Percentiles rank a stretch among this genome's conserved stretches.
phyloP scores from a whole-genome alignment of 2,329 filamentous ascomycete species.

The Mycogone perniciosa region DNA sequence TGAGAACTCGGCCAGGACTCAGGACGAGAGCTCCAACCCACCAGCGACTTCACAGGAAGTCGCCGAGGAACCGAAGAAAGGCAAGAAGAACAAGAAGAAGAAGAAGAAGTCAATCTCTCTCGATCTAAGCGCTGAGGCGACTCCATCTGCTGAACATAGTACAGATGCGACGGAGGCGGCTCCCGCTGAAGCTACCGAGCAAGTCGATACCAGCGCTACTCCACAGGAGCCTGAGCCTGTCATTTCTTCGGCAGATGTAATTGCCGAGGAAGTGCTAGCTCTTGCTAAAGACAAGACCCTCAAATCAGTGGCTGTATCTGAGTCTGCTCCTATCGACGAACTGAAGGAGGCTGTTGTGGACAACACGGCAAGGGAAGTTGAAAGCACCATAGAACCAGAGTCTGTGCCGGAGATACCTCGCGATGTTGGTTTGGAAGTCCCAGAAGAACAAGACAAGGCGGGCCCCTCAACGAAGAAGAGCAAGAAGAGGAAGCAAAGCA shows the following conservation, averaged over 20 bases:
- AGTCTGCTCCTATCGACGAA: background rate
- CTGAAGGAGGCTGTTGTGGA: background rate
- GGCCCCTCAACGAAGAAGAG: slow-evolving; percentile 13
- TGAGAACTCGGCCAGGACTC: slow-evolving; percentile 5
- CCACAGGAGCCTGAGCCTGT: background rate
- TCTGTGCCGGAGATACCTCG: background rate
- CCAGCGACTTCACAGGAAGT: slow-evolving; percentile 7
- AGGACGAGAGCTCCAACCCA: slow-evolving; percentile 1
- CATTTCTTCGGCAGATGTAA: background rate
- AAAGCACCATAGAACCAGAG: background rate
- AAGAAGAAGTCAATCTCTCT: slow-evolving; percentile 13
- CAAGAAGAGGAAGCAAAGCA: slow-evolving; percentile 11
- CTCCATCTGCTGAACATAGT: background rate
- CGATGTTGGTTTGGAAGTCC: background rate
- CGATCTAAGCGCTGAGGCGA: background rate
- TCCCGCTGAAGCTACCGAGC: background rate
- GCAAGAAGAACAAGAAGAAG: slow-evolving; percentile 15
- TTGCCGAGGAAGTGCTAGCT: background rate
- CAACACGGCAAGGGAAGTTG: background rate
- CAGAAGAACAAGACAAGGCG: background rate
- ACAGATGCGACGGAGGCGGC: background rate
- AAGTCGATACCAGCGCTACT: background rate
- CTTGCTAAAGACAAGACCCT: background rate
- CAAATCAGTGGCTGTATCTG: background rate
- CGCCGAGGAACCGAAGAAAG: slow-evolving; percentile 13